Evolutionary conservation across 75 land plant genomes (phyloP), one percentile per base, ranked within the genome.

Genomic region (Pinus tabuliformis): DNA sequence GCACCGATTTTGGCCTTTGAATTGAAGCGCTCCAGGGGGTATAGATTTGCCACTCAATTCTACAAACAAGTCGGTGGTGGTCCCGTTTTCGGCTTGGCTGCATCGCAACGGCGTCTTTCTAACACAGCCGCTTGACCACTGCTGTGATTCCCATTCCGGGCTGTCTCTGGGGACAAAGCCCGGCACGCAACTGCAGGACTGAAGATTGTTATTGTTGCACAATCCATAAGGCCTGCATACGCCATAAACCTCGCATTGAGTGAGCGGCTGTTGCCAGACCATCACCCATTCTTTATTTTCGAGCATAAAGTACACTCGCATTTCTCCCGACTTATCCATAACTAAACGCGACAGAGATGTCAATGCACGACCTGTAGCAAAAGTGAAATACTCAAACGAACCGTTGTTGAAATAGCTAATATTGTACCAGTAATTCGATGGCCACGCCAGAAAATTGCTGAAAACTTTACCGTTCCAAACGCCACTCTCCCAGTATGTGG

Each of bases 91-190:
- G 33, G 16, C 8, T 6, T 45, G 49, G 49, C 49, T 45, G 62
- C 91, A 89, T 9, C 76, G 63, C 74, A 89, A 58, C 18, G 12
- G 14, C 3, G 77, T 70, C 12, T 61, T 77, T 30, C 91, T 73
- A 26, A 39, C 30, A 57, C 88, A 89, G 6, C 91, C 88, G 22
- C 39, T 64, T 12, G 81, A 83, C 57, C 75, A 73, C 62, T 81
- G 78, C 5, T 15, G 12, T 61, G 63, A 78, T 42, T 62, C 57
- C 89, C 89, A 87, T 58, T 79, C 78, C 0, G n/a, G 74, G 21
- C 24, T 4, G 26, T 26, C 42, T 45, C 14, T 73, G 2, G 73
- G 79, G 56, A 30, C 56, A 56, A 88, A 88, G 0, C 87, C 90
- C 0, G 13, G 1, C 15, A 85, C 20, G 58, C 85, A 83, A 11